Evolutionary conservation across 2,329 filamentous ascomycete species (phyloP), one percentile per base, ranked within the genome.

Genomic region (Emericellopsis atlantica): DNA sequence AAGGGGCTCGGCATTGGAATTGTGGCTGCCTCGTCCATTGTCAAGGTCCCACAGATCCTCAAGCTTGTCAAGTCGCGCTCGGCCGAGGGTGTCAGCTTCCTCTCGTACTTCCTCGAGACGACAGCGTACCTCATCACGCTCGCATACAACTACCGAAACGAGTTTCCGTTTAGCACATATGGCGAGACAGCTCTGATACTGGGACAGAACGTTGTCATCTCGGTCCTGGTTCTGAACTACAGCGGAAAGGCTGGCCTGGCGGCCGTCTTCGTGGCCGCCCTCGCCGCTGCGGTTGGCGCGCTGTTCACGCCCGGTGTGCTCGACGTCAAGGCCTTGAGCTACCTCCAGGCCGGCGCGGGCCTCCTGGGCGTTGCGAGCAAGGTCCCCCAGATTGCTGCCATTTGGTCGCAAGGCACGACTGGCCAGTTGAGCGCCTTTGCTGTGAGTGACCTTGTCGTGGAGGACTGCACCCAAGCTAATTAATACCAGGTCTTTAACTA

Each of bases 401-500:
- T 96, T 53, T 90, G 79, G 69, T 71, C 75, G 51, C 70, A 95
- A 62, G 89, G 89, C 36, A 81, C 85, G 32, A 98, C 92, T 5
- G 92, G 93, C 21, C 92, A 98, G 70, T 72, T 98, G 59, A 95
- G 88, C 57, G 90, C 92, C 40, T 96, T 96, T 61, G 86, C 92
- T 44, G 92, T 94, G 73, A 22, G 14, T 14, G 31, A 11, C n/a
- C 21, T 36, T 8, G 26, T 6, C 32, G 15, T 29, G 15, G 26
- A 22, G 9, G 23, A n/a, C 26, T 12, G 26, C 4, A 34, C 33
- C 24, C 16, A 41, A 16, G 36, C 41, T 26, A 24, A 36, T 34
- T n/a, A 35, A 9, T 24, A n/a, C 10, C 7, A 95, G 89, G 88
- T 98, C 51, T 95, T 98, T 75, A 96, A 95, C 71, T 98, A 95